Conservation (phyloP, 1,284 basidiomycete species). For the Peniophora sp. region DNA sequence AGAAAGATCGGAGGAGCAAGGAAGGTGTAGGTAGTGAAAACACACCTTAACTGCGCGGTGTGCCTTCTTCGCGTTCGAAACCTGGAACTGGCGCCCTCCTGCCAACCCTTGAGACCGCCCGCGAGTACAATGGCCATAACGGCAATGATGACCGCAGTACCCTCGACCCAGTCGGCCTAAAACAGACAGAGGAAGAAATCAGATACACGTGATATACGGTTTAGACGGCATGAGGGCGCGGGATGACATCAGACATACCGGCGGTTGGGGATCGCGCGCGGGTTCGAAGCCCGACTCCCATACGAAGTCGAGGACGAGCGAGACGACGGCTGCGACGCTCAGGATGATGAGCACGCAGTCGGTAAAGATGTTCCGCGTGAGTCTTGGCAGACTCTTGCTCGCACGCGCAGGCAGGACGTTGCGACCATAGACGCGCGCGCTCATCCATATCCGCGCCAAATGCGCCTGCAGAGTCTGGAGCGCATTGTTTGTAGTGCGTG, state of each 20-base stretch:
- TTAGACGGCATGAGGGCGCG: too few species aligned
- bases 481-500: background rate
- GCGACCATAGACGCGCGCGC: slow-evolving; percentile 72
- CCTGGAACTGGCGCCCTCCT: slow-evolving; percentile 93
- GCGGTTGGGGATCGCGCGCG: slow-evolving; percentile 46
- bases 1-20: too few species aligned
- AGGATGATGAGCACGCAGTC: slow-evolving; percentile 93
- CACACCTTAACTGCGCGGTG: slow-evolving; percentile 77
- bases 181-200: too few species aligned
- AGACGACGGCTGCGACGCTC: slow-evolving; percentile 86
- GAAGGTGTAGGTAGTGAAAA: too few species aligned
- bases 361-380: slow-evolving; percentile 94
- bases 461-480: slow-evolving; percentile 29
- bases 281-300: slow-evolving; percentile 89
- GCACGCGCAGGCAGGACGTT: slow-evolving; percentile 78
- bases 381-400: slow-evolving; percentile 71
- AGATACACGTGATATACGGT: too few species aligned
- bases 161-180: slow-evolving; percentile 87
- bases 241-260: slow-evolving; percentile 35
- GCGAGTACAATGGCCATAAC: slow-evolving; percentile 82
- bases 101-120: slow-evolving; percentile 89
- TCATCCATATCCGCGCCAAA: slow-evolving; percentile 53
- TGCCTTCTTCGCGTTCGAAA: slow-evolving; percentile 92
- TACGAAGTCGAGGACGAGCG: slow-evolving; percentile 91
- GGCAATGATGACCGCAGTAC: slow-evolving; percentile 93